phyloP scores from a whole-genome alignment of 2,329 filamentous ascomycete genomes.

The Emmonsia crescens region DNA sequence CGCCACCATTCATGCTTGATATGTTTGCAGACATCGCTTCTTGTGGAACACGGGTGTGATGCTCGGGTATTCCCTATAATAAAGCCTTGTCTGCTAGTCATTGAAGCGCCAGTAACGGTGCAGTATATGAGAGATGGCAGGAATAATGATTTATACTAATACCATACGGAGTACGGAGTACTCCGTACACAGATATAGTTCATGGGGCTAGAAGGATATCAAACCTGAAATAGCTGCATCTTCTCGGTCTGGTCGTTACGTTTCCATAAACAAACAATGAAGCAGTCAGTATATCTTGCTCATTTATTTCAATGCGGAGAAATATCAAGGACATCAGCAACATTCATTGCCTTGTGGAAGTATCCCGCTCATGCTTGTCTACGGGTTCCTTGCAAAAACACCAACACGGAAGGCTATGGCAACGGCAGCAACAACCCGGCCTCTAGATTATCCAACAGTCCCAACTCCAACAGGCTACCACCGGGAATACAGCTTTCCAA shows the following conservation, averaged over 20 bases:
- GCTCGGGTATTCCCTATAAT: neutral
- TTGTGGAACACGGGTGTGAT: too few species aligned
- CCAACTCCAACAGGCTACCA: neutral
- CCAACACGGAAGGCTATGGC: neutral
- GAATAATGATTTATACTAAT: neutral
- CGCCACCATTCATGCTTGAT: neutral
- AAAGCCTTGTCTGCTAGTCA: neutral
- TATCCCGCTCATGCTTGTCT: neutral
- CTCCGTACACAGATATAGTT: neutral
- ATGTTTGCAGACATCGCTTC: neutral
- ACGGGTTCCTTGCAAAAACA: neutral
- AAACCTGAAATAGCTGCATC: neutral
- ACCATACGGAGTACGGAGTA: too few species aligned
- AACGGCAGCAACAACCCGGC: neutral
- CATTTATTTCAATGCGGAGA: neutral
- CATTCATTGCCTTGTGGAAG: neutral
- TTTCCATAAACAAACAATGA: neutral
- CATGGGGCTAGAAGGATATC: neutral
- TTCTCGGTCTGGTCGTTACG: neutral
- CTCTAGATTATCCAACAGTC: neutral
- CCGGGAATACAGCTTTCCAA: neutral
- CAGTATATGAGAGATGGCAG: neutral
- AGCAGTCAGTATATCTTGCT: neutral
- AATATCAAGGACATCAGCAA: neutral
- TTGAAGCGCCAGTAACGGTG: neutral